Evolutionary conservation across 2,329 filamentous ascomycete genomes (phyloP).

Genomic region (Aspergillus caelatus): DNA sequence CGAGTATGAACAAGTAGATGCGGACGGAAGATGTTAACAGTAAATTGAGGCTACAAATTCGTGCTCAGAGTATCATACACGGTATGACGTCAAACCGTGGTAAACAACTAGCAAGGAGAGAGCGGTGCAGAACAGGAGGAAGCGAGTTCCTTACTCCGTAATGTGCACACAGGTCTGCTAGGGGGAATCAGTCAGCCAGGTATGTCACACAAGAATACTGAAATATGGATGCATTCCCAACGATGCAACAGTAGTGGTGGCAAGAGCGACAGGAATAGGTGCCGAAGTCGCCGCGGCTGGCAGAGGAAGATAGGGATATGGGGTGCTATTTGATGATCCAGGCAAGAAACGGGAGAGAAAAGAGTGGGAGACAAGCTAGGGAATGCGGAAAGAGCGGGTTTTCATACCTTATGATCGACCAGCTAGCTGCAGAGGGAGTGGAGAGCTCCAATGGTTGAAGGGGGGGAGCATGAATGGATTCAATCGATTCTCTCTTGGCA

Average conservation of each 20-base stretch:
- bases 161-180: neutral
- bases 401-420: neutral
- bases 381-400: neutral
- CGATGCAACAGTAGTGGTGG: neutral
- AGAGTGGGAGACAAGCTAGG: neutral
- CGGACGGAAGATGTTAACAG: neutral
- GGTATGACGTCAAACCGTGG: neutral
- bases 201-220: neutral
- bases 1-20: neutral
- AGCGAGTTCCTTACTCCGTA: neutral
- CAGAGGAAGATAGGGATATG: neutral
- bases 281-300: neutral
- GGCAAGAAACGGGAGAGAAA: slow-evolving; percentile 5
- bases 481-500: neutral
- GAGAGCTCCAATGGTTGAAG: neutral
- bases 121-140: neutral
- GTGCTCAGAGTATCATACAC: neutral
- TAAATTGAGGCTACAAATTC: neutral
- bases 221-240: neutral
- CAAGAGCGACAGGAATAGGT: neutral
- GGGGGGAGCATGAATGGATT: neutral
- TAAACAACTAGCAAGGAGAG: neutral
- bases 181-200: neutral
- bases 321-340: neutral
- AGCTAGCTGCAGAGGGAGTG: neutral